Conservation (phyloP, 1,139 yeast genomes). For the Yamadazyma atmosphaerica region DNA sequence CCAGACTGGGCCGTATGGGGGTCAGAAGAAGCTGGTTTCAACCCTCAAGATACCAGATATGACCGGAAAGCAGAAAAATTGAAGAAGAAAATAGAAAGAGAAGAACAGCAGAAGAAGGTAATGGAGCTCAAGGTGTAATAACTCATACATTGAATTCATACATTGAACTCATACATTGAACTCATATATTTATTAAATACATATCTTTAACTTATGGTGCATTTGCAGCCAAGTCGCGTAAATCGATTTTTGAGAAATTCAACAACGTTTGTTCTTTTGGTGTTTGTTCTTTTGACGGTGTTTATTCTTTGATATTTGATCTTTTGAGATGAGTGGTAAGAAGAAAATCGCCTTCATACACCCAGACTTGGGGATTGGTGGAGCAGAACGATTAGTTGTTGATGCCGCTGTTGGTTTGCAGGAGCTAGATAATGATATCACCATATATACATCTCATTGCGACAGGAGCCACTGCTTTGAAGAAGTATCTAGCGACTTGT, state of each 20-base stretch:
- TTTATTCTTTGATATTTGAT: too few relatives aligned
- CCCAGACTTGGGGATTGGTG: slow-evolving; percentile 95
- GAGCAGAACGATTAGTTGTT: slow-evolving; percentile 93
- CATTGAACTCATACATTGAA: too few relatives aligned
- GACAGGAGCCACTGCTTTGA: slow-evolving; percentile 86
- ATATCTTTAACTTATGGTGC: too few relatives aligned
- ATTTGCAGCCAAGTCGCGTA: slow-evolving; percentile 3
- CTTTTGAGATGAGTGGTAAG: neutral
- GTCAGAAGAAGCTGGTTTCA: slow-evolving; percentile 81
- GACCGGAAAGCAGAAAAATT: slow-evolving; percentile 67
- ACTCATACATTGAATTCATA: too few relatives aligned
- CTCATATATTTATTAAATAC: too few relatives aligned
- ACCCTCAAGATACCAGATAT: slow-evolving; percentile 75
- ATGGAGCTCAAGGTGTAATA: slow-evolving; percentile 5
- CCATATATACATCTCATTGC: slow-evolving; percentile 85
- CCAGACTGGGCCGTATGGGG: slow-evolving; percentile 95
- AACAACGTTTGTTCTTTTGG: neutral
- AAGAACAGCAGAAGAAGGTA: slow-evolving; percentile 21
- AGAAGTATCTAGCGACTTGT: slow-evolving; percentile 61
- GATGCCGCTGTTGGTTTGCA: slow-evolving; percentile 93
- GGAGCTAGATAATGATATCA: slow-evolving; percentile 62
- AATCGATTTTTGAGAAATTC: neutral
- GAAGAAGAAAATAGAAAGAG: slow-evolving; percentile 46
- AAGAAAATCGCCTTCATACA: slow-evolving; percentile 76
- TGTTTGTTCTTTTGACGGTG: neutral